These are phyloP conservation scores for Glarea lozoyensis DNA, from an alignment of 495 filamentous ascomycete species.

Conservation along the genomic window DNA sequence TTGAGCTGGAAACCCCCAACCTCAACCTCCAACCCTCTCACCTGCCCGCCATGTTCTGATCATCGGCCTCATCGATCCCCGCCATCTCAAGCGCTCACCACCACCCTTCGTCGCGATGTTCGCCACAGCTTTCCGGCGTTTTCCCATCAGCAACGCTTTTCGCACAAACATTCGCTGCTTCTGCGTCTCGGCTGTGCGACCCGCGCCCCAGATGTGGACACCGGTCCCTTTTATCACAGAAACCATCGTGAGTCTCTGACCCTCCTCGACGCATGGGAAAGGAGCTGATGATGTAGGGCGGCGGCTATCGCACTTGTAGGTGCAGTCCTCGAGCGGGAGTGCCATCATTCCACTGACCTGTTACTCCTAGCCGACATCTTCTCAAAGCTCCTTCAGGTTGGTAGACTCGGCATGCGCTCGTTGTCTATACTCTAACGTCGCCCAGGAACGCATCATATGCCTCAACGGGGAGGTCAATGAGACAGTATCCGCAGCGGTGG, in stretches of 20 bases:
- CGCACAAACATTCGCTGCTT: constrained; percentile 1
- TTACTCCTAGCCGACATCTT: constrained; percentile 65
- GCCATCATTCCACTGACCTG: constrained; percentile 18
- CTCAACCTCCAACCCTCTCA: too few relatives aligned
- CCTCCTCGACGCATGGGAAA: too few relatives aligned
- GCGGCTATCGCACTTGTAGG: constrained; percentile 86
- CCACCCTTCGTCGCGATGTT: constrained; percentile 10
- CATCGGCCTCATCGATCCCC: not conserved
- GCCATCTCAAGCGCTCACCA: not conserved
- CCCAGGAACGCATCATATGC: constrained; percentile 86
- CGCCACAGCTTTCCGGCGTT: constrained; percentile 8
- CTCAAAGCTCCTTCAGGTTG: constrained; percentile 67
- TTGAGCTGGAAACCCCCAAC: too few relatives aligned
- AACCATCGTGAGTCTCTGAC: constrained; percentile 79
- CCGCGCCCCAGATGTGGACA: constrained; percentile 44
- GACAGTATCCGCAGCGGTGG: constrained; percentile 76
- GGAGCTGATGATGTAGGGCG: constrained; percentile 58
- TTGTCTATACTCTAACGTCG: constrained; percentile 17
- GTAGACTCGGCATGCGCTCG: not conserved
- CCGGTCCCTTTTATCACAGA: constrained; percentile 70
- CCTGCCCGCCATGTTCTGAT: too few relatives aligned
- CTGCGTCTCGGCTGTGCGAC: constrained; percentile 4
- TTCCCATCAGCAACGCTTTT: constrained; percentile 11
- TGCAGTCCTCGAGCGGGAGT: constrained; percentile 17
- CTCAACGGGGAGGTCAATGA: constrained; percentile 91